Conservation (phyloP, 495 filamentous ascomycete genomes). For the Penicillium bovifimosum region DNA sequence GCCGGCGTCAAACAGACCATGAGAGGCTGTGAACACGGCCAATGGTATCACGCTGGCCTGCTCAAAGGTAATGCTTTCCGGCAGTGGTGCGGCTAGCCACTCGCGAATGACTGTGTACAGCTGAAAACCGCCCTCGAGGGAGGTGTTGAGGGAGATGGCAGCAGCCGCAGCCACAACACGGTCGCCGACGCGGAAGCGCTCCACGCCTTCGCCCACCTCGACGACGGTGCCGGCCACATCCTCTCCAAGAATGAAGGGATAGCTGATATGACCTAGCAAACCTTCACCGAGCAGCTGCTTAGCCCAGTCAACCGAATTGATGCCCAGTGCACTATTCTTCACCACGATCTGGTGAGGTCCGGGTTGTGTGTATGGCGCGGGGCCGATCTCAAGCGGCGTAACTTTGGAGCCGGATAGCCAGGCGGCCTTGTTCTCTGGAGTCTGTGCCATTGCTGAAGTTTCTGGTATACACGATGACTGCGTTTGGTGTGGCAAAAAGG, state of each 20-base stretch:
- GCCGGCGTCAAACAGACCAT: slow-evolving; percentile 47
- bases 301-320: slow-evolving; percentile 47
- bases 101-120: slow-evolving; percentile 32
- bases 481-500: background rate
- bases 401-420: slow-evolving; percentile 1
- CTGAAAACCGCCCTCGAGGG: slow-evolving; percentile 27
- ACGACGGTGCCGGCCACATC: slow-evolving; percentile 53
- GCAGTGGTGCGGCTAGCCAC: slow-evolving; percentile 17
- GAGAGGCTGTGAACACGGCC: slow-evolving; percentile 45
- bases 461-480: background rate
- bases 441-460: background rate
- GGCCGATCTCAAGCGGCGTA: background rate
- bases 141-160: background rate
- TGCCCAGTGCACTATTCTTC: slow-evolving; percentile 37
- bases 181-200: slow-evolving; percentile 15
- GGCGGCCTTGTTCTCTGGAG: slow-evolving; percentile 9
- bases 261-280: slow-evolving; percentile 26
- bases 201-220: slow-evolving; percentile 39
- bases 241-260: slow-evolving; percentile 46
- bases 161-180: slow-evolving; percentile 14
- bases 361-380: slow-evolving; percentile 2
- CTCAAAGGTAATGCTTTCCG: slow-evolving; percentile 27
- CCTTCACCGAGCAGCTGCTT: slow-evolving; percentile 28
- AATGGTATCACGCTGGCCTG: slow-evolving; percentile 44
- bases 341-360: slow-evolving; percentile 27